Conservation (phyloP, 1,284 basidiomycete genomes). For the Bjerkandera adusta region DNA sequence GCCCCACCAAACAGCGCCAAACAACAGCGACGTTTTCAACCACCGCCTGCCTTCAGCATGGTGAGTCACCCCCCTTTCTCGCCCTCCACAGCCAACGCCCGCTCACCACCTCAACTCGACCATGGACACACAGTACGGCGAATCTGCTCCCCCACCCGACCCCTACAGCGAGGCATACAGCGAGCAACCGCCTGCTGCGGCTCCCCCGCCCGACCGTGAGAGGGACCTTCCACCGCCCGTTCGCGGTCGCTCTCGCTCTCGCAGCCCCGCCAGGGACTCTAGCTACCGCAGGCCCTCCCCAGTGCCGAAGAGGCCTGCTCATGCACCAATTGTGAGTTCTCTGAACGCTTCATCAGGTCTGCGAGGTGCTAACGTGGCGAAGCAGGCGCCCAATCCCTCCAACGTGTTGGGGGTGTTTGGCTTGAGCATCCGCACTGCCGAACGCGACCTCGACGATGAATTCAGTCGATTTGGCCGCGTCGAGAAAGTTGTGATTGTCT, state of each 20-base stretch:
- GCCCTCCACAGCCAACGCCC: slow-evolving; percentile 11
- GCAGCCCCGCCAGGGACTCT: slow-evolving; percentile 47
- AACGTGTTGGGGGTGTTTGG: slow-evolving; percentile 96
- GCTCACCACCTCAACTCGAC: slow-evolving; percentile 7
- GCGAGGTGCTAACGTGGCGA: slow-evolving; percentile 36
- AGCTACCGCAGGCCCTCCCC: slow-evolving; percentile 37
- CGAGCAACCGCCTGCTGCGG: slow-evolving; percentile 49
- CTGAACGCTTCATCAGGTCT: slow-evolving; percentile 11
- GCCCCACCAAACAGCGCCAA: slow-evolving; percentile 29
- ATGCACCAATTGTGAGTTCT: slow-evolving; percentile 69
- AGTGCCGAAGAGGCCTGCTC: slow-evolving; percentile 56
- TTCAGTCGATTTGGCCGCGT: slow-evolving; percentile 88
- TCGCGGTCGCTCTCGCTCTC: slow-evolving; percentile 70
- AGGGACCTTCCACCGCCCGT: slow-evolving; percentile 36
- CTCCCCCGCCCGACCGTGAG: slow-evolving; percentile 44
- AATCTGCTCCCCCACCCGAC: slow-evolving; percentile 57
- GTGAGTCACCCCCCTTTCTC: slow-evolving; percentile 40
- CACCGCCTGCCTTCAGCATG: slow-evolving; percentile 39
- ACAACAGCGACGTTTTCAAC: slow-evolving; percentile 27
- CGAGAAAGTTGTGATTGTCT: slow-evolving; percentile 97
- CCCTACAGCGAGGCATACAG: slow-evolving; percentile 82
- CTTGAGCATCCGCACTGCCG: slow-evolving; percentile 90
- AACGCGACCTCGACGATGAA: slow-evolving; percentile 93
- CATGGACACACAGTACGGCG: slow-evolving; percentile 51
- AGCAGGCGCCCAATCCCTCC: slow-evolving; percentile 81